A percentile compares a stretch with the other conserved stretches of the same genome.
Evolutionary conservation across 1,284 basidiomycete species (phyloP).

Genomic region (Fomitopsis schrenkii): DNA sequence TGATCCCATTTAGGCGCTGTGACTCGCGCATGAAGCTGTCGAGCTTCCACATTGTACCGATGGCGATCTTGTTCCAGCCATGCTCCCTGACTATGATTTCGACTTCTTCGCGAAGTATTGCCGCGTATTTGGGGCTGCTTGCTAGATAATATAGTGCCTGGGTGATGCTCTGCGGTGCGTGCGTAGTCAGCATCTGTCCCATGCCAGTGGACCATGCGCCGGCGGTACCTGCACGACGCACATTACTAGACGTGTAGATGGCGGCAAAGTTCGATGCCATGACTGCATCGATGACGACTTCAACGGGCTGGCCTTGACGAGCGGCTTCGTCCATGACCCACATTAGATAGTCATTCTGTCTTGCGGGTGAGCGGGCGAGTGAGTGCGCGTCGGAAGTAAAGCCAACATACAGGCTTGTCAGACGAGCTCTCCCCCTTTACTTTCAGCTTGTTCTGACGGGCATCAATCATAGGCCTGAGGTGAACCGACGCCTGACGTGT

Average conservation of each 20-base stretch:
- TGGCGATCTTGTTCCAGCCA: conserved; percentile 42
- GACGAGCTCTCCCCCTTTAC: conserved; percentile 17
- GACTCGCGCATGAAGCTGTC: conserved; percentile 52
- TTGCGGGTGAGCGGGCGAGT: neutral
- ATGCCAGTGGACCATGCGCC: too few species aligned
- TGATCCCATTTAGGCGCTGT: conserved; percentile 33
- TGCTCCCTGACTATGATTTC: conserved; percentile 31
- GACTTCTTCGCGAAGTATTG: conserved; percentile 46
- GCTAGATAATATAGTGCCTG: conserved; percentile 38
- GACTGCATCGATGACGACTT: conserved; percentile 19
- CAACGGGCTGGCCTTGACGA: conserved; percentile 4
- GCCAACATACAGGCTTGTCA: conserved; percentile 19
- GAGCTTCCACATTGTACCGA: conserved; percentile 45
- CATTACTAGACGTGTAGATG: conserved; percentile 27
- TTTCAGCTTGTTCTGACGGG: conserved; percentile 11
- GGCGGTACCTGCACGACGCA: neutral
- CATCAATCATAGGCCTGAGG: conserved; percentile 16
- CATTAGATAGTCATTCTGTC: conserved; percentile 22
- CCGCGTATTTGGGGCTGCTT: conserved; percentile 35
- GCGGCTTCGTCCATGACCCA: conserved; percentile 26
- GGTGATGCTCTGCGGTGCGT: conserved; percentile 28
- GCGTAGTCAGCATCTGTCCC: neutral
- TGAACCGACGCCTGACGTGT: neutral
- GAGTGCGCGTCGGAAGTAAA: neutral
- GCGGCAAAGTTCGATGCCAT: conserved; percentile 28